Evolutionary conservation across 1,284 basidiomycete species (phyloP).

Genomic region (Phenoliferia sp.): DNA sequence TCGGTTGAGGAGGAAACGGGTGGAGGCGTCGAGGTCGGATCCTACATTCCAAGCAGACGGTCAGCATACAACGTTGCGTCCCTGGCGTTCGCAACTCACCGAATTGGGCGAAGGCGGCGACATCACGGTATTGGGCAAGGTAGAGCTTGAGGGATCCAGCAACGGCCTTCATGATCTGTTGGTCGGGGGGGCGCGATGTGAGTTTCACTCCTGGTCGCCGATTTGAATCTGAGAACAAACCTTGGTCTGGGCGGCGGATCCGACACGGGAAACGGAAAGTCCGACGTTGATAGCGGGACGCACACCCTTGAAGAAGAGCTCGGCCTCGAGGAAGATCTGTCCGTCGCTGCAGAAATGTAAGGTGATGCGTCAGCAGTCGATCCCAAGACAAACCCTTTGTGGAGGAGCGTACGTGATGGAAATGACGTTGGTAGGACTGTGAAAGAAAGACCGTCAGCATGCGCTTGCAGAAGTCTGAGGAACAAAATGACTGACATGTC

Average conservation of each 20-base stretch:
- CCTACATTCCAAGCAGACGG: too few species aligned
- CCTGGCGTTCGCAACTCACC: too few species aligned
- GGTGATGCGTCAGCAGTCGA: too few species aligned
- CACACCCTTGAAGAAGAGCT: slow-evolving; percentile 48
- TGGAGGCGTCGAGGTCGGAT: slow-evolving; percentile 98
- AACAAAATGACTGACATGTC: not conserved
- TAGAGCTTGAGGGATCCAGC: slow-evolving; percentile 99
- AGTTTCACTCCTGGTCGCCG: too few species aligned
- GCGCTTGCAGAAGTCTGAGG: not conserved
- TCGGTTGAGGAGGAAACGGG: slow-evolving; percentile 89
- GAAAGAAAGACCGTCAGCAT: not conserved
- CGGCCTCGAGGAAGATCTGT: slow-evolving; percentile 99
- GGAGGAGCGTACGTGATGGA: slow-evolving; percentile 65
- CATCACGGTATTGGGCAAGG: slow-evolving; percentile 99
- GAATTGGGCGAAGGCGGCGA: slow-evolving; percentile 98
- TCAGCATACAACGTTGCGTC: too few species aligned
- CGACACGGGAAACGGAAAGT: slow-evolving; percentile 99
- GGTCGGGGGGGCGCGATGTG: slow-evolving; percentile 39
- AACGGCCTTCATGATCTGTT: slow-evolving; percentile 97
- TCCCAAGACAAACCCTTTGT: not conserved
- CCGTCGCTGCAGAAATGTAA: slow-evolving; percentile 55
- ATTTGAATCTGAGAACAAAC: slow-evolving; percentile 48
- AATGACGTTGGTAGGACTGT: slow-evolving; percentile 69
- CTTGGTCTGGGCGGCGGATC: slow-evolving; percentile 92
- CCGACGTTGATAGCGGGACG: slow-evolving; percentile 90